These are phyloP conservation scores for Polyporus arcularius DNA, from an alignment of 768 basidiomycete genomes.

Conservation along the genomic window DNA sequence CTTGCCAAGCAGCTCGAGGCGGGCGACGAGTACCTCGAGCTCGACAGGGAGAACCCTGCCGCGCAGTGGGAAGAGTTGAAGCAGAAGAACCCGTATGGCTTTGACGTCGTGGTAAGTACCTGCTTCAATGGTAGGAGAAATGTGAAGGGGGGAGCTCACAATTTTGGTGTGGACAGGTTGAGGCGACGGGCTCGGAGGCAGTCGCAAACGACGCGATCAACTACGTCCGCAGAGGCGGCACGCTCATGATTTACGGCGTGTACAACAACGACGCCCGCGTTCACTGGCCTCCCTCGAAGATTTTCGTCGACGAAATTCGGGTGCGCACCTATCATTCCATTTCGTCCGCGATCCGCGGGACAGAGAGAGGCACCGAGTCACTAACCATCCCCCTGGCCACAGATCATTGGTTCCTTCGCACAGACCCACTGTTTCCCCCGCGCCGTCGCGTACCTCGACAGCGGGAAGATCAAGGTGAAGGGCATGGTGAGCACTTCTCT, in stretches of 20 bases:
- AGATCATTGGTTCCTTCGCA: conserved; percentile 92
- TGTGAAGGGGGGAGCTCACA: not conserved
- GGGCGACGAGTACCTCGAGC: conserved; percentile 83
- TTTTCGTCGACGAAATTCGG: conserved; percentile 71
- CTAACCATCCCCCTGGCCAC: not conserved
- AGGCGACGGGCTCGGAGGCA: conserved; percentile 82
- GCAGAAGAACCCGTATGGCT: conserved; percentile 82
- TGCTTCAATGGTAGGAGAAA: not conserved
- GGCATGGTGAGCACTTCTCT: conserved; percentile 60
- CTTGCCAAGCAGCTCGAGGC: conserved; percentile 78
- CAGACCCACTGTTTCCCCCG: conserved; percentile 90
- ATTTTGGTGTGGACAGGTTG: conserved; percentile 35
- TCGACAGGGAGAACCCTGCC: conserved; percentile 74
- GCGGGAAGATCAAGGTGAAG: conserved; percentile 78
- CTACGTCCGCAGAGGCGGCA: conserved; percentile 84
- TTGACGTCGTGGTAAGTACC: conserved; percentile 70
- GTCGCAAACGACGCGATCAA: conserved; percentile 88
- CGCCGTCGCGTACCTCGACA: conserved; percentile 86
- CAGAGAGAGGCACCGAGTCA: no score
- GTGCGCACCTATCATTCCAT: conserved; percentile 28
- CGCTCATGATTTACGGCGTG: conserved; percentile 87
- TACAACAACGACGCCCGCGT: conserved; percentile 85
- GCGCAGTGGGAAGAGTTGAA: conserved; percentile 82
- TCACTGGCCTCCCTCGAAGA: conserved; percentile 85
- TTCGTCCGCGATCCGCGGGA: no score